These are phyloP conservation scores for Parachaetomium inaequale DNA, from an alignment of 495 filamentous ascomycete species.

Conservation along the genomic window DNA sequence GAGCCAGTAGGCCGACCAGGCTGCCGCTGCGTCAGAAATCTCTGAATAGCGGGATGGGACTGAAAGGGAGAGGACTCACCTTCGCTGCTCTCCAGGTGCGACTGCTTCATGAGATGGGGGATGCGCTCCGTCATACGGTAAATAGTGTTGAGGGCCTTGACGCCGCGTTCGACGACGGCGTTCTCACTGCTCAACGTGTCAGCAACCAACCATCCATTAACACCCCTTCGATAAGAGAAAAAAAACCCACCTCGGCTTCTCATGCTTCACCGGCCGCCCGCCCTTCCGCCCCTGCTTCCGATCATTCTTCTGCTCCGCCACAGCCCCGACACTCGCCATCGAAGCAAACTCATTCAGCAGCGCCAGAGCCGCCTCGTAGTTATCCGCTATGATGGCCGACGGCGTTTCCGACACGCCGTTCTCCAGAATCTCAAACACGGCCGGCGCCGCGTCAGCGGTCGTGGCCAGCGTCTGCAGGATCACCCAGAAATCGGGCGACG, in stretches of 20 bases:
- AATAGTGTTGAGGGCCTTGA: slow-evolving; percentile 75
- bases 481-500: slow-evolving; percentile 96
- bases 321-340: slow-evolving; percentile 75
- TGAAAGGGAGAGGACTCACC: slow-evolving; percentile 44
- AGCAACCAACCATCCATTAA: slow-evolving; percentile 11
- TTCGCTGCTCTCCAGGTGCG: slow-evolving; percentile 84
- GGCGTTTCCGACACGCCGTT: slow-evolving; percentile 61
- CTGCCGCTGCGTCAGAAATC: slow-evolving; percentile 43
- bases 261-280: slow-evolving; percentile 48
- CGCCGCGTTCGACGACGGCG: slow-evolving; percentile 69
- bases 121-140: slow-evolving; percentile 75
- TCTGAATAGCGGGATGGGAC: not conserved
- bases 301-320: slow-evolving; percentile 76
- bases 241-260: slow-evolving; percentile 54
- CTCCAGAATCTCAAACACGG: slow-evolving; percentile 81
- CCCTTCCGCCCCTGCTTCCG: slow-evolving; percentile 49
- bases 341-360: slow-evolving; percentile 88
- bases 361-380: slow-evolving; percentile 80
- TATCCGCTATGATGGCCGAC: slow-evolving; percentile 84
- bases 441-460: slow-evolving; percentile 62
- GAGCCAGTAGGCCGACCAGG: slow-evolving; percentile 97
- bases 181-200: slow-evolving; percentile 55
- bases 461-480: slow-evolving; percentile 73
- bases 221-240: not conserved
- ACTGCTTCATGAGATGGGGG: slow-evolving; percentile 82